phyloP scores from a whole-genome alignment of 2,329 filamentous ascomycete species.

The Sarocladium strictum region DNA sequence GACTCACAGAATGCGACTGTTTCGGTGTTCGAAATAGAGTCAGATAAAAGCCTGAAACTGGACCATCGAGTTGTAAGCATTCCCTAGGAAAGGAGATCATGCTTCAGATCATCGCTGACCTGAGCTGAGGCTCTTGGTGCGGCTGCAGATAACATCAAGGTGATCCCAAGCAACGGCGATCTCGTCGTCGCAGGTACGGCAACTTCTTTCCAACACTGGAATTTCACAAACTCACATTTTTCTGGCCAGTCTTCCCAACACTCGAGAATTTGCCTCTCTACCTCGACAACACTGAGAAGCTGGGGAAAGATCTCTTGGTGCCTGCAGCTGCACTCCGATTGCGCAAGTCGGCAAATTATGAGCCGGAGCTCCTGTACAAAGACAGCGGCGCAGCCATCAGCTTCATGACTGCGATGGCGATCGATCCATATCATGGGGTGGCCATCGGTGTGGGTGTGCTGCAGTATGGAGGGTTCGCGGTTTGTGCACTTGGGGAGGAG shows the following conservation, averaged over 20 bases:
- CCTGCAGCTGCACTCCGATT: not conserved
- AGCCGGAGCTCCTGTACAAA: not conserved
- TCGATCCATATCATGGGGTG: not conserved
- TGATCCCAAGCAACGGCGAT: not conserved
- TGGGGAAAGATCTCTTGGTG: not conserved
- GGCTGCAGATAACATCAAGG: conserved; percentile 6
- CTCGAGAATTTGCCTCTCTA: not conserved
- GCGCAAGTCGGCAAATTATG: not conserved
- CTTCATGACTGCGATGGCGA: conserved; percentile 5
- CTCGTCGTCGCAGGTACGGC: not conserved
- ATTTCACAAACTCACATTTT: not conserved
- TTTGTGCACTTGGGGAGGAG: not conserved
- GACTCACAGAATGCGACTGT: conserved; percentile 1
- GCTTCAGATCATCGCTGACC: no score
- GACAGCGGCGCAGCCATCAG: conserved; percentile 1
- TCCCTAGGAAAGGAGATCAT: no score
- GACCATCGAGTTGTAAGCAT: conserved; percentile 3
- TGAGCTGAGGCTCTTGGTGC: not conserved
- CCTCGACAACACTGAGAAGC: not conserved
- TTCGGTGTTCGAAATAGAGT: not conserved
- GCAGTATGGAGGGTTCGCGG: conserved; percentile 3
- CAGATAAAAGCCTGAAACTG: not conserved
- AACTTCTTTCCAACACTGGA: not conserved
- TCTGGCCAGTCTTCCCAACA: not conserved
- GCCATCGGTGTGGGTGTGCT: not conserved